Conservation (phyloP, 1,284 basidiomycete species). For the Apiotrichum veenhuisii region DNA sequence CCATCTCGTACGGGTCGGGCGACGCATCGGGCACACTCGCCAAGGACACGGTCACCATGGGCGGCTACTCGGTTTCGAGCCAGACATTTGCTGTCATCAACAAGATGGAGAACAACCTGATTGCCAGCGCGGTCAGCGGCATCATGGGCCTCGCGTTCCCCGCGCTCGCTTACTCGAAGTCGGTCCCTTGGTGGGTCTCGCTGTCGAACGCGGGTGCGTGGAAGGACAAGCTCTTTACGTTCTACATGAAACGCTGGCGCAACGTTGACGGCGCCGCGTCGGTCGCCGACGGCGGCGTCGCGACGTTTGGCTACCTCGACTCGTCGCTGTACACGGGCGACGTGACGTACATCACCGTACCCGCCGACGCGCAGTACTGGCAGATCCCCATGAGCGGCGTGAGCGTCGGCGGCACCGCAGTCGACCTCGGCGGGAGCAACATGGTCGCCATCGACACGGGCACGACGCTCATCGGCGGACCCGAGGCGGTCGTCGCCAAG, state of each 20-base stretch:
- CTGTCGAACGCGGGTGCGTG: constrained; percentile 59
- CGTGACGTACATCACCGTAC: constrained; percentile 69
- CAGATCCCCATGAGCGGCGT: constrained; percentile 46
- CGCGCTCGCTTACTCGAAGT: constrained; percentile 50
- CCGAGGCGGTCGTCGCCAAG: constrained; percentile 58
- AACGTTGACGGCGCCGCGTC: constrained; percentile 55
- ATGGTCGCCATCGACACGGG: constrained; percentile 63
- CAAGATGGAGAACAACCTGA: constrained; percentile 42
- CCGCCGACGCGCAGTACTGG: constrained; percentile 44
- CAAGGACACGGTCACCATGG: constrained; percentile 71
- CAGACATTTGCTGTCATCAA: constrained; percentile 60
- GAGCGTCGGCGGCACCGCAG: constrained; percentile 47
- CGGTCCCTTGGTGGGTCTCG: constrained; percentile 58
- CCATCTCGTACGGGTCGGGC: constrained; percentile 57
- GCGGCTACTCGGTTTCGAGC: constrained; percentile 66
- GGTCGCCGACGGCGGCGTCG: constrained; percentile 63
- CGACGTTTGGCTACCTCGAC: constrained; percentile 62
- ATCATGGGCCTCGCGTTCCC: constrained; percentile 55
- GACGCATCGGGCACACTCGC: constrained; percentile 66
- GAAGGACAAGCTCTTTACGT: constrained; percentile 69
- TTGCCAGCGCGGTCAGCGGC: constrained; percentile 49
- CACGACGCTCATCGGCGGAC: constrained; percentile 87
- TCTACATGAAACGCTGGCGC: constrained; percentile 71
- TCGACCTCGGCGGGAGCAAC: constrained; percentile 41
- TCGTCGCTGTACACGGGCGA: constrained; percentile 68